Evolutionary conservation across 1,284 basidiomycete genomes (phyloP).

Genomic region (Trametes hirsuta): DNA sequence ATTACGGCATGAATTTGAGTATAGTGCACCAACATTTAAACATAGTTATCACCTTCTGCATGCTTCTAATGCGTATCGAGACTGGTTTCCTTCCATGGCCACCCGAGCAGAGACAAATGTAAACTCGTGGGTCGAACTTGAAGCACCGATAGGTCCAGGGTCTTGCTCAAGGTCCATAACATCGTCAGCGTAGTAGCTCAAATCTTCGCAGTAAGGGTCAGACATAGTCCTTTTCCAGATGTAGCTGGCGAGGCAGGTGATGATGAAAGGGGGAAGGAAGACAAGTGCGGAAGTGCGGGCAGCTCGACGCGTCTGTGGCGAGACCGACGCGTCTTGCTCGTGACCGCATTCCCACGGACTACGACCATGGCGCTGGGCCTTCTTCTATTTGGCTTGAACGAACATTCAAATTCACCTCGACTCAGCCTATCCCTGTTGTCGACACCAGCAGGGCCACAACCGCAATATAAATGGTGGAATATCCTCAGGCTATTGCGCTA

Average conservation of each 20-base stretch:
- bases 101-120: no score
- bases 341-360: slow-evolving; percentile 17
- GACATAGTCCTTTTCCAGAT: no score
- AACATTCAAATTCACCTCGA: no score
- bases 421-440: no score
- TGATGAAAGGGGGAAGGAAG: background rate
- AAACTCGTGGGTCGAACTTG: no score
- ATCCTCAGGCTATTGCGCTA: no score
- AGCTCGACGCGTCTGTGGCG: slow-evolving; percentile 12
- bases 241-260: background rate
- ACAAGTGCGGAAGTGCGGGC: background rate
- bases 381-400: no score
- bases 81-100: background rate
- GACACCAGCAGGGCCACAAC: background rate
- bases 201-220: no score
- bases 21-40: background rate
- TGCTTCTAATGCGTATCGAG: background rate
- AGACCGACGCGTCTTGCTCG: slow-evolving; percentile 5
- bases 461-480: background rate
- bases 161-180: no score
- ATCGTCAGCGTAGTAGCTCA: no score
- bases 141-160: no score
- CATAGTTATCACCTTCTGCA: background rate
- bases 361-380: background rate
- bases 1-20: background rate